Evolutionary conservation across 2,329 filamentous ascomycete genomes (phyloP).

Genomic region (Fusarium hostae): DNA sequence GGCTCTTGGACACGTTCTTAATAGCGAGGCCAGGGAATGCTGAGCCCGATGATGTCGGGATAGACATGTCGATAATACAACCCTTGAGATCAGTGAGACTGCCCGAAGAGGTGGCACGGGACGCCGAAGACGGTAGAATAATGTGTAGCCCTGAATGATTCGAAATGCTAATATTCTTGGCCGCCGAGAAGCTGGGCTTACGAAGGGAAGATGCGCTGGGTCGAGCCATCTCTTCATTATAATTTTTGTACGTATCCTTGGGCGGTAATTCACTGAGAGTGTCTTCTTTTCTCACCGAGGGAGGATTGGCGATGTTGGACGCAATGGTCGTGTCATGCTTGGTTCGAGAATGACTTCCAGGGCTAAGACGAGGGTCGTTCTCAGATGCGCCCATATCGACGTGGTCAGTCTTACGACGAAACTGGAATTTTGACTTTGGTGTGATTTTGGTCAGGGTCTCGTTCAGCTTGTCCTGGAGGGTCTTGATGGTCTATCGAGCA

Average conservation of each 20-base stretch:
- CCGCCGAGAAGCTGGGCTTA: slow-evolving; percentile 72
- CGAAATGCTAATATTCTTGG: slow-evolving; percentile 71
- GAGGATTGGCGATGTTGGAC: not conserved
- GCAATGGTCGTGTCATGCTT: slow-evolving; percentile 34
- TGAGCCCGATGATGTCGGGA: slow-evolving; percentile 64
- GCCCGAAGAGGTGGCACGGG: slow-evolving; percentile 77
- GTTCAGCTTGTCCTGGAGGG: slow-evolving; percentile 80
- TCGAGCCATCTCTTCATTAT: slow-evolving; percentile 66
- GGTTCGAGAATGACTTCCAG: slow-evolving; percentile 49
- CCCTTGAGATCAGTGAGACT: slow-evolving; percentile 74
- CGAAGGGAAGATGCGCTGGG: slow-evolving; percentile 57
- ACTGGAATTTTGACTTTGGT: slow-evolving; percentile 85
- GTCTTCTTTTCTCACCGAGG: slow-evolving; percentile 22
- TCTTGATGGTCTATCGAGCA: slow-evolving; percentile 77
- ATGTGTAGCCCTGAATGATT: slow-evolving; percentile 78
- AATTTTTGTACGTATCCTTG: slow-evolving; percentile 58
- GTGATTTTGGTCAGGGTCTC: slow-evolving; percentile 73
- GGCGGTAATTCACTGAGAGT: slow-evolving; percentile 23
- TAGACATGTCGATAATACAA: slow-evolving; percentile 85
- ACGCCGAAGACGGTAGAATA: slow-evolving; percentile 77
- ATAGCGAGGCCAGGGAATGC: slow-evolving; percentile 77
- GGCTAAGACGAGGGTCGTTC: slow-evolving; percentile 57
- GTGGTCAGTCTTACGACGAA: slow-evolving; percentile 62
- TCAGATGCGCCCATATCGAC: slow-evolving; percentile 57
- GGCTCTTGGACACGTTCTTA: slow-evolving; percentile 74